Percentiles rank a stretch among this genome's conserved stretches.
Conservation (phyloP, 768 basidiomycete genomes). For the Leucocoprinus leucothites region DNA sequence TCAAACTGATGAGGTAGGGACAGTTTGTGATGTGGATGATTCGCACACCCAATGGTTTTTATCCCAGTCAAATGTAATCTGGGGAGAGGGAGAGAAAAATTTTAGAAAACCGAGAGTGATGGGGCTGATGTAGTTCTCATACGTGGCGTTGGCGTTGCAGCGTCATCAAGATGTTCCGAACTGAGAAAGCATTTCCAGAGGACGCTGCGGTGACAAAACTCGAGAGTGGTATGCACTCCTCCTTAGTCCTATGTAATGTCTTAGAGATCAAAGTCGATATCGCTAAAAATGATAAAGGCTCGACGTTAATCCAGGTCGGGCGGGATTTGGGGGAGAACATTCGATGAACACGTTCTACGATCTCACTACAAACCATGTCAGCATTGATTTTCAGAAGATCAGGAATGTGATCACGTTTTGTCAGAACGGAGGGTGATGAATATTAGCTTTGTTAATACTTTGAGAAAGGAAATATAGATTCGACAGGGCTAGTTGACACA, state of each 20-base stretch:
- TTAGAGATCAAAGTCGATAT: conserved; percentile 59
- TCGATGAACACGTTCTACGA: conserved; percentile 46
- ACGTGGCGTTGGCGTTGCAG: conserved; percentile 64
- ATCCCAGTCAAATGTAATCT: conserved; percentile 69
- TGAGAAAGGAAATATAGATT: neutral
- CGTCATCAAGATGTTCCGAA: conserved; percentile 59
- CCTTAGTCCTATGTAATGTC: conserved; percentile 56
- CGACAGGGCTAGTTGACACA: conserved; percentile 21
- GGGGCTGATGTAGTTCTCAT: conserved; percentile 19
- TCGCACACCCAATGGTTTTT: conserved; percentile 65
- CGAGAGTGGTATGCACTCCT: conserved; percentile 52
- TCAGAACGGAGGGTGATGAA: conserved; percentile 62
- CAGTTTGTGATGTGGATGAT: neutral
- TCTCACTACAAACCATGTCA: conserved; percentile 26
- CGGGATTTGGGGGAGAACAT: conserved; percentile 59
- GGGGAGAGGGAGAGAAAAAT: neutral
- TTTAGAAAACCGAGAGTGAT: neutral
- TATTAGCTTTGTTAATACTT: conserved; percentile 43
- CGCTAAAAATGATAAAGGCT: conserved; percentile 55
- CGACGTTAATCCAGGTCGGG: conserved; percentile 65
- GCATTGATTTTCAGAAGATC: neutral
- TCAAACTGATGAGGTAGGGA: conserved; percentile 1
- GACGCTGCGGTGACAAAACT: conserved; percentile 55
- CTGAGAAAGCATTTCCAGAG: conserved; percentile 69
- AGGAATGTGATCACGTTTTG: conserved; percentile 33